Conservation (phyloP, 2,329 filamentous ascomycete species). For the Calonectria pseudoturangicola region DNA sequence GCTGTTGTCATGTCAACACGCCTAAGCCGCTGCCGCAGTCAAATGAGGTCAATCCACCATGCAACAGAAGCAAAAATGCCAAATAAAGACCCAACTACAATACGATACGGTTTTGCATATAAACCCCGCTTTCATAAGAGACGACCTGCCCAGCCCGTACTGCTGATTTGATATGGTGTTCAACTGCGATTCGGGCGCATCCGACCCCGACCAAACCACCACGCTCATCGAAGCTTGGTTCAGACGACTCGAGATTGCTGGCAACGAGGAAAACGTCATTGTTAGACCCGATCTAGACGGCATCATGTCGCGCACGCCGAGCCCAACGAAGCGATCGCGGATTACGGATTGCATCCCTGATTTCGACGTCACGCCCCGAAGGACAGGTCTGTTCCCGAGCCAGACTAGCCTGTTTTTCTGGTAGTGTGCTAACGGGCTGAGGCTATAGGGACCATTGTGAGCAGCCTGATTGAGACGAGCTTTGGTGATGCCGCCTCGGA, state of each 20-base stretch:
- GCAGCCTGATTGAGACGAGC: slow-evolving; percentile 6
- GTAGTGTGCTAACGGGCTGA: not conserved
- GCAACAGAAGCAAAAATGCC: slow-evolving; percentile 18
- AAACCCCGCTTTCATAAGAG: slow-evolving; percentile 19
- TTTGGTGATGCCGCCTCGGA: slow-evolving; percentile 2
- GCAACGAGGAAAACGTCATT: slow-evolving; percentile 14
- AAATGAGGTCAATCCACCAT: slow-evolving; percentile 8
- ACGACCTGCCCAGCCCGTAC: not conserved
- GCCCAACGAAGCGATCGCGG: slow-evolving; percentile 9
- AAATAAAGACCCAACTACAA: slow-evolving; percentile 7
- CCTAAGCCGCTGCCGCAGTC: not conserved
- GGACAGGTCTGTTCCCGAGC: slow-evolving; percentile 2
- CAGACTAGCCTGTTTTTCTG: not conserved
- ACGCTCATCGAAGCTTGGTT: slow-evolving; percentile 14
- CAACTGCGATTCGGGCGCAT: slow-evolving; percentile 12
- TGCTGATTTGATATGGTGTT: slow-evolving; percentile 15
- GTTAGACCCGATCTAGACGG: slow-evolving; percentile 1
- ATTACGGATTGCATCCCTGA: slow-evolving; percentile 9
- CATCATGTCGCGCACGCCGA: slow-evolving; percentile 22
- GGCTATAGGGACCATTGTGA: not conserved
- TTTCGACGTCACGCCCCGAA: slow-evolving; percentile 7
- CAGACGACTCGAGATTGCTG: not conserved
- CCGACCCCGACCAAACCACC: slow-evolving; percentile 13
- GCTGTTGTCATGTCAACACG: slow-evolving; percentile 21
- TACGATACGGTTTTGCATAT: slow-evolving; percentile 18